Evolutionary conservation across 495 filamentous ascomycete genomes (phyloP).

Genomic region (Beverwykella pulmonaria): DNA sequence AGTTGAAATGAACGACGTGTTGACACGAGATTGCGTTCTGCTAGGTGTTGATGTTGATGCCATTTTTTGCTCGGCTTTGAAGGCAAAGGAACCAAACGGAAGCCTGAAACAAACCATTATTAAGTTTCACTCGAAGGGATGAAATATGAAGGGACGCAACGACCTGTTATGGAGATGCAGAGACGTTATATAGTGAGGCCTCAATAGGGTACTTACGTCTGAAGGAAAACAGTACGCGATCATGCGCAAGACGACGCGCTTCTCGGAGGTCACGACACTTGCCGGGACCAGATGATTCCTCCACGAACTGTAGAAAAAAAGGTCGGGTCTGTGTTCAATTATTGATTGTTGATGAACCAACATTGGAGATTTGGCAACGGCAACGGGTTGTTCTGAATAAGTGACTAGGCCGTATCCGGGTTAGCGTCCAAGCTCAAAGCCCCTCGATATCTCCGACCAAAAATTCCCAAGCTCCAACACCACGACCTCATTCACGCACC

Average conservation of each 20-base stretch:
- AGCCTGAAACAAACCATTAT: background rate
- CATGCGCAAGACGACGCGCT: no score
- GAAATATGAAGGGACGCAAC: no score
- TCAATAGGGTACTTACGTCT: no score
- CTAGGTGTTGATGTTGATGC: background rate
- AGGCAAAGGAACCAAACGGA: background rate
- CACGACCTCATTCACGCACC: background rate
- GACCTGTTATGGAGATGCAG: no score
- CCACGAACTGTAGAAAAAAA: no score
- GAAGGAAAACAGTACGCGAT: no score
- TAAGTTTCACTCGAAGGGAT: background rate
- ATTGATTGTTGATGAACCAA: background rate
- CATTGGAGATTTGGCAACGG: background rate
- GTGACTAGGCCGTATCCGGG: background rate
- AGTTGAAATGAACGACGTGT: conserved; percentile 4
- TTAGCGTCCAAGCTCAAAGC: background rate
- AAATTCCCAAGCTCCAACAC: background rate
- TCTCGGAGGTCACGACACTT: no score
- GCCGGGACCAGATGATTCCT: no score
- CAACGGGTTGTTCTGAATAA: background rate
- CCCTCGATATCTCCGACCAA: conserved; percentile 1
- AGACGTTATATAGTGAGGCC: no score
- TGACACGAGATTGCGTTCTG: background rate
- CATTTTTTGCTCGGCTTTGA: background rate
- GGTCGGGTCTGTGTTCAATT: no score